Conservation (phyloP, 495 filamentous ascomycete genomes). For the Pseudevernia furfuracea region DNA sequence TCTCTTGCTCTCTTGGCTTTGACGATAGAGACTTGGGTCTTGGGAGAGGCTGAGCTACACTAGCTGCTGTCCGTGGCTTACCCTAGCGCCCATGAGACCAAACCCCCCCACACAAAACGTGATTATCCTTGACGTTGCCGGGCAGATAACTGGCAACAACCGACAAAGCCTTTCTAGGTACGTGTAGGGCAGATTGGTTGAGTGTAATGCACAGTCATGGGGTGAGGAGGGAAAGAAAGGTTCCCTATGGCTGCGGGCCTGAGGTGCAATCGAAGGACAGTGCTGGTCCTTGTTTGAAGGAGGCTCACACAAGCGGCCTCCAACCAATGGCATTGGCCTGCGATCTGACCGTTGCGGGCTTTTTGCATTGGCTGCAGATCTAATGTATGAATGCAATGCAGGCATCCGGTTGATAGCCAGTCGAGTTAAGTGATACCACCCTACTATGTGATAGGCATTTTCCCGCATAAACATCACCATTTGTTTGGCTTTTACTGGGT, state of each 20-base stretch:
- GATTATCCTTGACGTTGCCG: not conserved
- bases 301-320: conserved; percentile 5
- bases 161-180: not conserved
- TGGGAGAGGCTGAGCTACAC: not conserved
- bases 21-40: not conserved
- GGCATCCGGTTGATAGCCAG: conserved; percentile 9
- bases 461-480: conserved; percentile 1
- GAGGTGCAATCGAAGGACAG: not conserved
- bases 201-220: not conserved
- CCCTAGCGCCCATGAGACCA: not conserved
- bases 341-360: conserved; percentile 17
- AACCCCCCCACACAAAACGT: not conserved
- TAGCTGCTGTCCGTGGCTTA: conserved; percentile 1
- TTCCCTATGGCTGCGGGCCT: not conserved
- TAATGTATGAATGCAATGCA: conserved; percentile 7
- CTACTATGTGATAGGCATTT: conserved; percentile 11
- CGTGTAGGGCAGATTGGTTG: not conserved
- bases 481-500: not conserved
- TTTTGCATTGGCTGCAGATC: conserved; percentile 9
- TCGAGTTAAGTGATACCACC: not conserved
- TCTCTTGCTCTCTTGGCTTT: not conserved
- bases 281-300: not conserved
- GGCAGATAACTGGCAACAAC: not conserved
- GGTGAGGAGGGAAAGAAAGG: not conserved
- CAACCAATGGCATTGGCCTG: conserved; percentile 7